A percentile compares a stretch with the other conserved stretches of the same genome.
Conservation (phyloP, 257 asterid species). For the Jacaranda copaia region DNA sequence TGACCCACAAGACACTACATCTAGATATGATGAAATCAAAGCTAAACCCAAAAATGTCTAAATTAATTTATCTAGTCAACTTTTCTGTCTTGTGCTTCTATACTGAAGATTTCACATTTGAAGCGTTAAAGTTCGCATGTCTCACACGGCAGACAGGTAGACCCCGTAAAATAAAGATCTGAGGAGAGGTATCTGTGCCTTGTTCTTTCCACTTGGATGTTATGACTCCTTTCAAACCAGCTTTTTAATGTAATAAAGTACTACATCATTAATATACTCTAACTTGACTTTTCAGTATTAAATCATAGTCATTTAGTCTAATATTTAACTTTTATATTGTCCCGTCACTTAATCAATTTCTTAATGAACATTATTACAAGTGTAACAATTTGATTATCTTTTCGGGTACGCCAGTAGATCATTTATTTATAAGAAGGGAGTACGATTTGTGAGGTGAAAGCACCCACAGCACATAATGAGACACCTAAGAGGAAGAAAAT, state of each 20-base stretch:
- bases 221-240: background rate
- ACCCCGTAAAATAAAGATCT: background rate
- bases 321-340: background rate
- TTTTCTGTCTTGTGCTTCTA: background rate
- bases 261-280: background rate
- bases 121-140: background rate
- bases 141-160: background rate
- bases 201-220: background rate
- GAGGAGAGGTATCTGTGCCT: background rate
- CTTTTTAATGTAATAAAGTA: background rate
- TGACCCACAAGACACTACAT: too few relatives aligned
- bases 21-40: background rate
- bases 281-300: background rate
- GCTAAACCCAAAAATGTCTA: background rate
- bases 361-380: background rate
- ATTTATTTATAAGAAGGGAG: too few relatives aligned
- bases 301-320: background rate
- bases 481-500: background rate
- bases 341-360: background rate
- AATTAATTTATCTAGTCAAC: background rate
- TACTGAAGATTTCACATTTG: background rate
- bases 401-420: too few relatives aligned
- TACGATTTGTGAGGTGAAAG: too few relatives aligned
- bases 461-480: too few relatives aligned
- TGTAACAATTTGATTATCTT: too few relatives aligned